Base-by-base conservation (phyloP, 1,284 basidiomycete genomes). In the Volvariella surrecta region DNA sequence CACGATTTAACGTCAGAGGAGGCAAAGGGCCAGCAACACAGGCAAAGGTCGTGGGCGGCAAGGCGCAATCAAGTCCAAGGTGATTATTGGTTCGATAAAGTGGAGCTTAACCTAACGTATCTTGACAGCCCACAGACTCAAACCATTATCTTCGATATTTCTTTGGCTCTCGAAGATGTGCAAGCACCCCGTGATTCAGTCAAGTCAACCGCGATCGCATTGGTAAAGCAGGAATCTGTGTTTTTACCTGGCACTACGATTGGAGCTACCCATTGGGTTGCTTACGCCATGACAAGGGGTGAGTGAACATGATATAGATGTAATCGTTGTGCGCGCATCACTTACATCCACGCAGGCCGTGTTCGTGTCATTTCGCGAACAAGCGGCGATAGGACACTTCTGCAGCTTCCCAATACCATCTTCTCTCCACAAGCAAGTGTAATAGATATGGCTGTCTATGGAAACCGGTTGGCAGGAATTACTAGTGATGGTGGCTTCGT, bases 251-350 rank as follows among this genome's bases (percentile, higher is more conserved):
- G 87, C 7, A 82, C 82, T 9, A 90, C 87, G 21, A 89, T 90
- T 45, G 87, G 86, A 8, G 86, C 85, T 8, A 88, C 85, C 4
- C 82, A 86, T 54, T 89, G 86, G 83, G 87, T 90, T 47, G 86
- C 87, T 10, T 90, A 90, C 55, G 86, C 84, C 16, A 89, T 90
- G 88, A 89, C 82, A n/a, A 80, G 82, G 63, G 85, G 82, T 76
- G 45, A 2, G 58, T 52, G n/a, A 21, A 39, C 22, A 21, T 28
- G 28, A 24, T 45, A 13, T 39, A 18, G 24, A 16, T 20, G 40
- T 42, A 11, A 19, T 42, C 15, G 28, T n/a, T 37, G 39, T 32
- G 49, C 2, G 45, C 28, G 4, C 16, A n/a, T n/a, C n/a, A n/a
- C n/a, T n/a, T n/a, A 37, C 35, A 41, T 7, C 34, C 21, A 32